Percentiles rank a stretch among this genome's conserved stretches.
Conservation (phyloP, 2,329 filamentous ascomycete species). For the Alternaria sp. region DNA sequence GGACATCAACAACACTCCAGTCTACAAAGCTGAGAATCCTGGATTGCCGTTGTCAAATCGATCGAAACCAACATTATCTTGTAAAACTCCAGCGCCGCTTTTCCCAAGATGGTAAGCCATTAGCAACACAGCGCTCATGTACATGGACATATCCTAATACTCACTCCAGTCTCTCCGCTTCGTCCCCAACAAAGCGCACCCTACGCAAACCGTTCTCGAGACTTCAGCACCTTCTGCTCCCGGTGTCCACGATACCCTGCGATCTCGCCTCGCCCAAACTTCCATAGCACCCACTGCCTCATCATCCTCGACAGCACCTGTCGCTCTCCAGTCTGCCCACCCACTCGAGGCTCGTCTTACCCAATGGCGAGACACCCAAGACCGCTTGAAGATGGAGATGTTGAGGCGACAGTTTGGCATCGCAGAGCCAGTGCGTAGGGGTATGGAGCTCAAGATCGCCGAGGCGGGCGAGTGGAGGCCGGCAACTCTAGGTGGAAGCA, state of each 20-base stretch:
- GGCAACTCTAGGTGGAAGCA: slow-evolving; percentile 69
- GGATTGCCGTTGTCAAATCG: neutral
- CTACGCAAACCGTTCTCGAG: slow-evolving; percentile 62
- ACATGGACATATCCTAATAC: slow-evolving; percentile 7
- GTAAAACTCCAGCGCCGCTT: neutral
- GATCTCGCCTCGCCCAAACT: slow-evolving; percentile 75
- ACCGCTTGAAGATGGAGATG: slow-evolving; percentile 84
- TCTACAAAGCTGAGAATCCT: neutral
- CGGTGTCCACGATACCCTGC: slow-evolving; percentile 91
- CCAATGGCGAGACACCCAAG: slow-evolving; percentile 90
- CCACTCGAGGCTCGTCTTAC: slow-evolving; percentile 90
- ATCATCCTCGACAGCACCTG: slow-evolving; percentile 38
- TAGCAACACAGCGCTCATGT: slow-evolving; percentile 3
- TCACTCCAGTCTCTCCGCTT: slow-evolving; percentile 81
- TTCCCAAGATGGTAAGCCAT: slow-evolving; percentile 27
- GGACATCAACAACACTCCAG: slow-evolving; percentile 9
- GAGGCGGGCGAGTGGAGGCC: slow-evolving; percentile 82
- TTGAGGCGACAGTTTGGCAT: slow-evolving; percentile 89
- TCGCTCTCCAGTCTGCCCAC: slow-evolving; percentile 72
- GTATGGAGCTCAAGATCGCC: slow-evolving; percentile 94
- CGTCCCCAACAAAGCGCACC: slow-evolving; percentile 74
- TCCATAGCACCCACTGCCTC: slow-evolving; percentile 44
- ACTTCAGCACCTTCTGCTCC: slow-evolving; percentile 84
- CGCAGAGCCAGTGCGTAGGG: slow-evolving; percentile 87
- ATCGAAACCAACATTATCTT: neutral